Base-by-base conservation (phyloP, 768 basidiomycete genomes). In the Flagelloscypha sp. region DNA sequence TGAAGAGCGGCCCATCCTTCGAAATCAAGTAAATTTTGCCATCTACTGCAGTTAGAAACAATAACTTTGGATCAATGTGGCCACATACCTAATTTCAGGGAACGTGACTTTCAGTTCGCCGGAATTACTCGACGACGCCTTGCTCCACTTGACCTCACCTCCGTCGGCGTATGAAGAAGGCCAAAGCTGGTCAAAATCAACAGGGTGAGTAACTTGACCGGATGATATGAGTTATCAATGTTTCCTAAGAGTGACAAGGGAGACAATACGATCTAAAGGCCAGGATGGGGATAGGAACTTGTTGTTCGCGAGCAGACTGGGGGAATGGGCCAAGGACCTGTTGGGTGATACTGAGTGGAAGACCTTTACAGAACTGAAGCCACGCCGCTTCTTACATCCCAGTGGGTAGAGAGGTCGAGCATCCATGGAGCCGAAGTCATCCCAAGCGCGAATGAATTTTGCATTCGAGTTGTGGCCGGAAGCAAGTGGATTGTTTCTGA, bases 1-100 rank as follows among this genome's bases (percentile, higher is more conserved):
- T 94, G 89, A 12, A 92, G 58, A 15, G 74, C 79, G 16, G 87
- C 81, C 89, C 89, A 92, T 9, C 89, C 89, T 56, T 88, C 83
- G 2, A 80, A 78, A 17, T 69, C 63, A 9, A 87, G 77, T 36
- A 92, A 64, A 33, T 68, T 63, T 20, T 69, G 54, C 89, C 86
- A 90, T 28, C 84, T 85, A 45, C 8, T 18, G 19, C 13, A 31
- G 22, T 23, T 25, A 21, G 7, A 33, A 20, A 23, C 19, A n/a
- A 21, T 7, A 27, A 18, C 29, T 15, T 9, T 27, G 15, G 13
- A 8, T 24, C 17, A 20, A 21, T 24, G 34, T 29, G 11, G 11
- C 6, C 9, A 51, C 57, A 27, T 53, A 74, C 72, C 80, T 70
- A 39, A 83, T 66, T 29, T 68, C 41, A 4, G 79, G 82, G 43